A percentile compares a stretch with the other conserved stretches of the same genome.
phyloP scores from a whole-genome alignment of 2,329 filamentous ascomycete genomes.

The Fusarium devonianum region DNA sequence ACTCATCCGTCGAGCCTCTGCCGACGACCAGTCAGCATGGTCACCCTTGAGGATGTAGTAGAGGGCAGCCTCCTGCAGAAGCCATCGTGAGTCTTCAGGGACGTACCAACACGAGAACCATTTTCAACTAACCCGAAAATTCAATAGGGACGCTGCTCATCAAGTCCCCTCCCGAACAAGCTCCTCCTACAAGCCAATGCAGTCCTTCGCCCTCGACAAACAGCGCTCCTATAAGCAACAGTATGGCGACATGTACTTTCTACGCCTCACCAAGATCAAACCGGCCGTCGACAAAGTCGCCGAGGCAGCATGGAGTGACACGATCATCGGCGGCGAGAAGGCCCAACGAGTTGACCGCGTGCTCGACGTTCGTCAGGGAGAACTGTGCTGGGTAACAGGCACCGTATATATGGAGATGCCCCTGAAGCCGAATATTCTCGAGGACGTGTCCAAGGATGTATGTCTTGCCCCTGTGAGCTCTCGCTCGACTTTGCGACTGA shows the following conservation, averaged over 20 bases:
- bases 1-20: not conserved
- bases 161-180: conserved; percentile 59
- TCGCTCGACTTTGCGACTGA: not conserved
- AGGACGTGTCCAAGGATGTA: conserved; percentile 93
- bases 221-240: conserved; percentile 87
- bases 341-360: conserved; percentile 84
- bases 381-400: conserved; percentile 93
- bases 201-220: conserved; percentile 76
- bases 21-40: conserved; percentile 41
- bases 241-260: conserved; percentile 97
- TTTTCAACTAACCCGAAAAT: conserved; percentile 5
- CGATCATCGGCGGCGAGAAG: conserved; percentile 77
- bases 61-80: conserved; percentile 45
- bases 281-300: conserved; percentile 80
- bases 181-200: conserved; percentile 74
- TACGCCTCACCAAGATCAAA: conserved; percentile 87
- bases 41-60: conserved; percentile 46
- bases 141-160: conserved; percentile 46
- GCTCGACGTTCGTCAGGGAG: conserved; percentile 92
- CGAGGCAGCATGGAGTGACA: conserved; percentile 76
- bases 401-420: conserved; percentile 98
- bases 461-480: conserved; percentile 31
- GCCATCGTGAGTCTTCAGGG: conserved; percentile 43
- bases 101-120: no score
- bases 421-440: conserved; percentile 92